Evolutionary conservation across 352 stramenopile species (phyloP).

Genomic region (Phytophthora brassicae): DNA sequence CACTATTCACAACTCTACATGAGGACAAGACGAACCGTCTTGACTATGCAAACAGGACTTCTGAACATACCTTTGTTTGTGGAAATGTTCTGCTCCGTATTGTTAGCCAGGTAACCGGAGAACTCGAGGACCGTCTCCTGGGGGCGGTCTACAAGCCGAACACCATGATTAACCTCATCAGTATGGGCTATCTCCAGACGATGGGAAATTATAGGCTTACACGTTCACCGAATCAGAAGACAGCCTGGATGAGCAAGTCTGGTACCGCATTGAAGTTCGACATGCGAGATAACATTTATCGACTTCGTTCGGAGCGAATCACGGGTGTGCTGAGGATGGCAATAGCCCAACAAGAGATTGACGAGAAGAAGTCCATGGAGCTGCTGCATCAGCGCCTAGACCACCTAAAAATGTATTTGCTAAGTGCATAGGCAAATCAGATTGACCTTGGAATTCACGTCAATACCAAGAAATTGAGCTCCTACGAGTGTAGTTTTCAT

Average conservation of each 20-base stretch:
- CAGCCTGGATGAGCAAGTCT: constrained; percentile 8
- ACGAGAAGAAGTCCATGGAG: constrained; percentile 8
- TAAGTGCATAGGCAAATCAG: not conserved
- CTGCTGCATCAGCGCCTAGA: constrained; percentile 9
- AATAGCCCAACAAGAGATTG: not conserved
- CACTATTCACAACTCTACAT: not conserved
- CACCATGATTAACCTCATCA: constrained; percentile 7
- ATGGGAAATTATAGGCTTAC: constrained; percentile 2
- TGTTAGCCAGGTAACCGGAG: constrained; percentile 3
- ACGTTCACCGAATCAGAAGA: constrained; percentile 3
- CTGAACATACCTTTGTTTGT: not conserved
- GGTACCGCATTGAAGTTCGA: constrained; percentile 3
- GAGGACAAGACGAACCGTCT: not conserved
- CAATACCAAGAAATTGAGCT: constrained; percentile 8
- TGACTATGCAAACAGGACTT: not conserved
- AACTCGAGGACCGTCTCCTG: constrained; percentile 7
- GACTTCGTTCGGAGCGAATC: not conserved
- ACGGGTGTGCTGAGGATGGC: constrained; percentile 9
- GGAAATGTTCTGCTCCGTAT: constrained; percentile 1
- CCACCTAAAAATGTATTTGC: constrained; percentile 7
- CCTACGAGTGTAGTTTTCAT: constrained; percentile 13
- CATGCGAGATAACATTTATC: constrained; percentile 16
- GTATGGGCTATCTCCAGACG: constrained; percentile 10
- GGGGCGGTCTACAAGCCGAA: constrained; percentile 6
- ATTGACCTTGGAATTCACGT: constrained; percentile 13